Evolutionary conservation across 2,329 filamentous ascomycete species (phyloP), one percentile per base, ranked within the genome.

Genomic region (Aspergillus floridensis): DNA sequence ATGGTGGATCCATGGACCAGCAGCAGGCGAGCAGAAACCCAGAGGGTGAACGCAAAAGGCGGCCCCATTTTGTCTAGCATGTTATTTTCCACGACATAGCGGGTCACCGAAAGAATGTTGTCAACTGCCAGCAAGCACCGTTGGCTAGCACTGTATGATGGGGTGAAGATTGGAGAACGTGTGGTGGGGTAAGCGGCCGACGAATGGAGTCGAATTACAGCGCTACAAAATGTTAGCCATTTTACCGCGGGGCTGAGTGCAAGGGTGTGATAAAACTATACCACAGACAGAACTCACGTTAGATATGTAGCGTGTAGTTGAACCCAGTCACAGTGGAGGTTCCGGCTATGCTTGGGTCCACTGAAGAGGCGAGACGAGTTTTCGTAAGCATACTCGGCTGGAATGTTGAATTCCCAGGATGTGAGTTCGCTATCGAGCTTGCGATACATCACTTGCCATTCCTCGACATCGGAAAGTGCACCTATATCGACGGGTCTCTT

Each of bases 301-400:
- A 96, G 91, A 70, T 93, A 96, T 0, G 92, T 92, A 4, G 91
- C 89, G 72, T 96, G 93, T 31, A 96, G 81, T 88, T 96, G 96
- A 53, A 96, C 87, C 89, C 92, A 92, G 55, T 88, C 89, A 72
- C 90, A 92, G 70, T 90, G 92, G 51, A 92, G 80, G 47, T 83
- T 83, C 72, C 90, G 91, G 67, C 84, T 86, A 53, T 83, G 84
- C 5, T 85, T 86, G 0, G 86, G 72, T 11, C 74, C 84, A 63
- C 88, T 87, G 70, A 93, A 92, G 1, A 96, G 77, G 62, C 91
- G 89, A 50, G 88, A 85, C 79, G 93, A 90, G 74, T 95, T 93
- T 44, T 75, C 74, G 53, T 75, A 75, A 24, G 90, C 88, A 74
- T 93, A 96, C 67, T 96, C 92, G 47, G 83, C 83, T 0, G 93